Evolutionary conservation across 2,329 filamentous ascomycete genomes (phyloP), one percentile per base, ranked within the genome.

Genomic region (Paramyrothecium roridum): DNA sequence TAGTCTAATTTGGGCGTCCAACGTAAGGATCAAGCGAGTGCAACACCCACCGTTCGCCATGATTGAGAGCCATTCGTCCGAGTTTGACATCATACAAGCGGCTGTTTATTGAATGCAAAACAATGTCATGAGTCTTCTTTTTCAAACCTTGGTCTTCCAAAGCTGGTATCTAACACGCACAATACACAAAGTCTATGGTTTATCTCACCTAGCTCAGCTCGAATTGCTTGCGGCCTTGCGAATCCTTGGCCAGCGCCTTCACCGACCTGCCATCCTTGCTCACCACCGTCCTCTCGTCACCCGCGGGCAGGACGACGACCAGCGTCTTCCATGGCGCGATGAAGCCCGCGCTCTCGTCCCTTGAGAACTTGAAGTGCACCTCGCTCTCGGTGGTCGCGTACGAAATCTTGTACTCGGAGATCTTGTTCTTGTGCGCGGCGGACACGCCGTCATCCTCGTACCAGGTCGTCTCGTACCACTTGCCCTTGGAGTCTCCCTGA

Each of bases 361-460:
- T 60, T 1, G 54, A 40, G 20, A 73, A 69, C 23, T 58, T 57
- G 10, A 73, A 63, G 30, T 55, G 56, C 16, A 74, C 55, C 8
- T 62, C 57, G 0, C 56, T 53, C 1, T 57, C 60, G 0, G 54
- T 61, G 3, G 60, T 55, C 2, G 48, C 56, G 48, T 72, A 75
- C 1, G 56, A 46, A 13, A 74, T 46, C 1, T 56, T 69, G 49
- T 71, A 74, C 16, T 61, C 57, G 3, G 70, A 72, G 4, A 73
- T 63, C 52, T 57, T 66, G 48, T 69, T 71, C 61, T 65, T 69
- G 1, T 62, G 54, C 12, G 56, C 65, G 0, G 63, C 50, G 0
- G 71, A 67, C 2, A 74, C 65, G 4, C 73, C 73, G 13, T 76
- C 71, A 21, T 76, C 73, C 54, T 76, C 73, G 26, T 68, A 68